These are phyloP conservation scores for Rosa hybrid DNA, from an alignment of 331 rosid species.

Conservation along the genomic window DNA sequence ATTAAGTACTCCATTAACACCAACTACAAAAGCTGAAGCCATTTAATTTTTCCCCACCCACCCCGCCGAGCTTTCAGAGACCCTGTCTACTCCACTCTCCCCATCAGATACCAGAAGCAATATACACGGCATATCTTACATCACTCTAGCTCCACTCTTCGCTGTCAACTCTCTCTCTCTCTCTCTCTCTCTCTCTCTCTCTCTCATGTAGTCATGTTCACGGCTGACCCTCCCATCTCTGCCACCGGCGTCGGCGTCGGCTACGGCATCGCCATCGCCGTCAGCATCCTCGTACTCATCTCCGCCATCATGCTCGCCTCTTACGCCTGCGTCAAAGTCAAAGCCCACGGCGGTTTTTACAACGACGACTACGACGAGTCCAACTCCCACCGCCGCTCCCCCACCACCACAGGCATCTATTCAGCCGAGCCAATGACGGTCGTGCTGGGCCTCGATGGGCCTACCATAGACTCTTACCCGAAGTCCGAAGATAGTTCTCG, in stretches of 20 bases:
- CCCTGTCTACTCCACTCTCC: not conserved
- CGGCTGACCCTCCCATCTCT: conserved; percentile 39
- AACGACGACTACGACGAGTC: not conserved
- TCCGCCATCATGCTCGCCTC: conserved; percentile 74
- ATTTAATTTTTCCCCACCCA: not conserved
- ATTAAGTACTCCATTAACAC: no score
- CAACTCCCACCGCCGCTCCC: not conserved
- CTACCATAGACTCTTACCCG: conserved; percentile 50
- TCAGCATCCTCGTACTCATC: conserved; percentile 71
- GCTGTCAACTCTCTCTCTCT: not conserved
- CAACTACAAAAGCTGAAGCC: no score
- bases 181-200: conserved; percentile 8
- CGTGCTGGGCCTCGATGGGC: conserved; percentile 51
- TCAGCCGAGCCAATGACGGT: conserved; percentile 22
- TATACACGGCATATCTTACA: not conserved
- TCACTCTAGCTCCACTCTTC: not conserved
- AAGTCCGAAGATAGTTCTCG: conserved; percentile 55
- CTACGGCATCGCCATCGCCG: conserved; percentile 68
- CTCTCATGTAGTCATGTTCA: conserved; percentile 31
- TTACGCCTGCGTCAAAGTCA: conserved; percentile 53
- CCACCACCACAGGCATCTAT: not conserved
- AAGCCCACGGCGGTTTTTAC: not conserved
- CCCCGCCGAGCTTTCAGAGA: not conserved
- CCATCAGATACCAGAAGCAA: not conserved
- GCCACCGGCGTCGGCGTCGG: conserved; percentile 55